These are phyloP conservation scores for Ambrosiella xylebori DNA, from an alignment of 2,329 filamentous ascomycete genomes.

Conservation along the genomic window DNA sequence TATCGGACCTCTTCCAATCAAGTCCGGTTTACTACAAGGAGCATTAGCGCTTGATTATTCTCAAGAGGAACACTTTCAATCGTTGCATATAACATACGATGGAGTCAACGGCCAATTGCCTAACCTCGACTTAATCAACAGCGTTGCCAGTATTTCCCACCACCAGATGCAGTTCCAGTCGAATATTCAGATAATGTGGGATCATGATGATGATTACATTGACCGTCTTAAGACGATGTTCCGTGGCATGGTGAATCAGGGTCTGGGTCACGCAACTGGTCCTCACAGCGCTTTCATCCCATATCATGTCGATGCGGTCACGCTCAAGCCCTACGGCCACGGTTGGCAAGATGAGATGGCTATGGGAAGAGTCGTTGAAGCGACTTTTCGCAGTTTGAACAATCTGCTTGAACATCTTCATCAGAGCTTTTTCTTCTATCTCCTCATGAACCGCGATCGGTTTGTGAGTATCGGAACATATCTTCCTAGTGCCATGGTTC, in stretches of 20 bases:
- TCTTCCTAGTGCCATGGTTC: conserved; percentile 88
- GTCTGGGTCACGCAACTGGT: conserved; percentile 72
- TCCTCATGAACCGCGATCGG: conserved; percentile 75
- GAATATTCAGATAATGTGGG: conserved; percentile 74
- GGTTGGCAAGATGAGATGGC: conserved; percentile 98
- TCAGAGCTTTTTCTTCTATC: conserved; percentile 98
- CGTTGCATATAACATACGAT: conserved; percentile 83
- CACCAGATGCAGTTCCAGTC: conserved; percentile 84
- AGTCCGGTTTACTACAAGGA: conserved; percentile 83
- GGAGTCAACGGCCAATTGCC: conserved; percentile 90
- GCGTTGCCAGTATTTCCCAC: conserved; percentile 68
- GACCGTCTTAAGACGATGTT: conserved; percentile 78
- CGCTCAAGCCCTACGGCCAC: conserved; percentile 74
- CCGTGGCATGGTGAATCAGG: conserved; percentile 82
- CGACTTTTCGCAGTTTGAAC: conserved; percentile 82
- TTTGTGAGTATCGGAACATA: conserved; percentile 99
- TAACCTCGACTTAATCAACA: conserved; percentile 92
- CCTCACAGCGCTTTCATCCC: conserved; percentile 93
- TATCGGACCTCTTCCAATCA: conserved; percentile 65
- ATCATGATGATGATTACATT: conserved; percentile 61
- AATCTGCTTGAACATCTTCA: conserved; percentile 93
- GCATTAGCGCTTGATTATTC: conserved; percentile 89
- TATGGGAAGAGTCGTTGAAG: conserved; percentile 75
- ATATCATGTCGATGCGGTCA: conserved; percentile 93
- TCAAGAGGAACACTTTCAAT: conserved; percentile 67